Evolutionary conservation across 768 basidiomycete species (phyloP).

Genomic region (Floccularia luteovirens): DNA sequence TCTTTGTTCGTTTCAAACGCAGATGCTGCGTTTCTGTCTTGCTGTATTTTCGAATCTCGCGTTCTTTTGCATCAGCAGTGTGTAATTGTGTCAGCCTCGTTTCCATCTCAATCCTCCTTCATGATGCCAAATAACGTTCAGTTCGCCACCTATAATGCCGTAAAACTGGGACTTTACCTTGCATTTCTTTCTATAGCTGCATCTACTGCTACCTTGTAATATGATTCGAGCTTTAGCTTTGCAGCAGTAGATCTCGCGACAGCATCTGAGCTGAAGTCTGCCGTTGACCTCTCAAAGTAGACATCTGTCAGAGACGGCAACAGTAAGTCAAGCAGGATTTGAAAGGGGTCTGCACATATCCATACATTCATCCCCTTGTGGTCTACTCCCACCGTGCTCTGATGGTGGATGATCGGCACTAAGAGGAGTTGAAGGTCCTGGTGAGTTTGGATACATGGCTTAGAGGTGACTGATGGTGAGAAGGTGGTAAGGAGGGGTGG

Average conservation of each 20-base stretch:
- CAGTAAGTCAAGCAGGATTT: conserved; percentile 3
- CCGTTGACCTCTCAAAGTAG: conserved; percentile 87
- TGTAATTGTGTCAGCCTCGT: conserved; percentile 72
- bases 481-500: conserved; percentile 5
- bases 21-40: conserved; percentile 86
- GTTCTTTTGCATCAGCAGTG: conserved; percentile 77
- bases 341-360: conserved; percentile 4
- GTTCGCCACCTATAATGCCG: conserved; percentile 4
- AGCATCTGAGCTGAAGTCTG: conserved; percentile 78
- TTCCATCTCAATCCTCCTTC: conserved; percentile 85
- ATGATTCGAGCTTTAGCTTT: conserved; percentile 94
- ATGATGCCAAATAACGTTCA: background rate
- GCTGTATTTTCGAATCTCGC: conserved; percentile 81
- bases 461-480: conserved; percentile 9
- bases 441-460: conserved; percentile 27
- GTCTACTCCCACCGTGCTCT: conserved; percentile 17
- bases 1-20: conserved; percentile 87
- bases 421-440: conserved; percentile 29
- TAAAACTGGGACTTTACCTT: conserved; percentile 42
- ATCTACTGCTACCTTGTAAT: conserved; percentile 97
- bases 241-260: conserved; percentile 88
- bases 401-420: conserved; percentile 22
- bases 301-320: conserved; percentile 56
- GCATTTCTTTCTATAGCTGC: conserved; percentile 93
- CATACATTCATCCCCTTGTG: conserved; percentile 39